These are phyloP conservation scores for Pseudopithomyces chartarum DNA, from an alignment of 2,329 filamentous ascomycete genomes.

Conservation along the genomic window DNA sequence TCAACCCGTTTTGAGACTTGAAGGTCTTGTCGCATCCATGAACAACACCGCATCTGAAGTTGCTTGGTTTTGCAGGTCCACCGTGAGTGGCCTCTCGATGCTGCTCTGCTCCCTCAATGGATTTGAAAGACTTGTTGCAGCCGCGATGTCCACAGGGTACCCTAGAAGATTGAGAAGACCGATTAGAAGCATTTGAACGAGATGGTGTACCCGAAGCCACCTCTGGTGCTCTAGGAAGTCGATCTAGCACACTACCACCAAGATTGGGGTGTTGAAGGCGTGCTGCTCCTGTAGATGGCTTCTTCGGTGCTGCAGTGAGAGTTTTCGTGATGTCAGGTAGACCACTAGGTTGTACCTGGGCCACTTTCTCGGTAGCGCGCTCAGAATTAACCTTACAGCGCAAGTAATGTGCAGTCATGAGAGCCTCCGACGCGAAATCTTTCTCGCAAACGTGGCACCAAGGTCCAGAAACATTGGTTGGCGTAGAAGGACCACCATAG, in stretches of 20 bases:
- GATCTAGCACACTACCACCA: neutral
- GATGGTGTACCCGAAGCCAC: neutral
- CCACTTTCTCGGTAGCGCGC: neutral
- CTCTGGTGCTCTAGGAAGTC: neutral
- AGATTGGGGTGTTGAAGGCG: neutral
- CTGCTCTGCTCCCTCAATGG: neutral
- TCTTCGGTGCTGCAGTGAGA: neutral
- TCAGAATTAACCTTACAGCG: conserved; percentile 17
- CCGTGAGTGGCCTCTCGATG: neutral
- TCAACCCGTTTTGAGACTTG: conserved; percentile 25
- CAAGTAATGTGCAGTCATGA: conserved; percentile 27
- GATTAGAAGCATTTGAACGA: too few relatives aligned
- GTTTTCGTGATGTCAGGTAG: neutral
- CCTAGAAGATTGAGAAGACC: too few relatives aligned
- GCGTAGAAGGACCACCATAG: neutral
- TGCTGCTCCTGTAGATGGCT: neutral
- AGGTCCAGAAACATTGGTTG: conserved; percentile 9
- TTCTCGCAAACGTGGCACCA: conserved; percentile 27
- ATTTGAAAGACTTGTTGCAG: neutral
- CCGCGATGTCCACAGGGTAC: neutral
- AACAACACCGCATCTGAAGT: conserved; percentile 7
- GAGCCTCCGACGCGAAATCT: conserved; percentile 19
- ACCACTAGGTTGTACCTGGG: too few relatives aligned
- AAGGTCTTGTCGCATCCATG: conserved; percentile 21
- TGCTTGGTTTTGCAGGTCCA: neutral